These are phyloP conservation scores for Capronia epimyces DNA, from an alignment of 2,329 filamentous ascomycete species.

Conservation along the genomic window DNA sequence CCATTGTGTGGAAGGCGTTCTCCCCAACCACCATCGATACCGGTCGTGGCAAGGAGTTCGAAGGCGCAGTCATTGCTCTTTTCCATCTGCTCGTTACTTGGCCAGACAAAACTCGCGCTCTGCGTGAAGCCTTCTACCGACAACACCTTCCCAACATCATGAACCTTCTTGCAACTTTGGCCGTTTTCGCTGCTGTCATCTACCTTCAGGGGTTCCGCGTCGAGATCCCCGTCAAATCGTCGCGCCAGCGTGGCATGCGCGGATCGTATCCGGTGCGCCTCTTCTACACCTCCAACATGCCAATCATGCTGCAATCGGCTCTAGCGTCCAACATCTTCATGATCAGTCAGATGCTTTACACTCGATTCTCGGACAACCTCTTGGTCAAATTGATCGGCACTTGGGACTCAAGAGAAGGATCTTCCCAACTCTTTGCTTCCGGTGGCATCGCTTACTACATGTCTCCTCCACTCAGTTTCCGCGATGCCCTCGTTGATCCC, in stretches of 20 bases:
- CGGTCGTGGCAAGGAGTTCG: conserved; percentile 95
- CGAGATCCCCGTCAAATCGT: conserved; percentile 99
- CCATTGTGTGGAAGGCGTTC: conserved; percentile 99
- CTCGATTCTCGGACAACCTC: conserved; percentile 97
- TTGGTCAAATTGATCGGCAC: conserved; percentile 95
- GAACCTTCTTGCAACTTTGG: conserved; percentile 89
- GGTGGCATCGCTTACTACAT: conserved; percentile 99
- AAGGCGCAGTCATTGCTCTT: conserved; percentile 94
- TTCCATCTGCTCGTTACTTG: conserved; percentile 98
- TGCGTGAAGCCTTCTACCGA: conserved; percentile 97
- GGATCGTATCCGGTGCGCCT: conserved; percentile 97
- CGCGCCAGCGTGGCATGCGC: conserved; percentile 95
- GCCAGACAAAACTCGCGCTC: conserved; percentile 98
- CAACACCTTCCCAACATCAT: conserved; percentile 99
- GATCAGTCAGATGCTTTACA: conserved; percentile 99
- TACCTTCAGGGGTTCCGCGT: conserved; percentile 99
- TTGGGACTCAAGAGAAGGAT: conserved; percentile 96
- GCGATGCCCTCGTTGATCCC: conserved; percentile 90
- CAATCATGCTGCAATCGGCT: conserved; percentile 99
- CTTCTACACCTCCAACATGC: conserved; percentile 99
- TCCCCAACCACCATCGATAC: conserved; percentile 99
- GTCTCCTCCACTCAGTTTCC: conserved; percentile 96
- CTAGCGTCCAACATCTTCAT: conserved; percentile 99
- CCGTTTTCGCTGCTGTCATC: conserved; percentile 95
- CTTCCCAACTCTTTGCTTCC: conserved; percentile 86